Evolutionary conservation across 148 eudicot genomes (phyloP), one percentile per base, ranked within the genome.

Genomic region (Dianthus caryophyllus): DNA sequence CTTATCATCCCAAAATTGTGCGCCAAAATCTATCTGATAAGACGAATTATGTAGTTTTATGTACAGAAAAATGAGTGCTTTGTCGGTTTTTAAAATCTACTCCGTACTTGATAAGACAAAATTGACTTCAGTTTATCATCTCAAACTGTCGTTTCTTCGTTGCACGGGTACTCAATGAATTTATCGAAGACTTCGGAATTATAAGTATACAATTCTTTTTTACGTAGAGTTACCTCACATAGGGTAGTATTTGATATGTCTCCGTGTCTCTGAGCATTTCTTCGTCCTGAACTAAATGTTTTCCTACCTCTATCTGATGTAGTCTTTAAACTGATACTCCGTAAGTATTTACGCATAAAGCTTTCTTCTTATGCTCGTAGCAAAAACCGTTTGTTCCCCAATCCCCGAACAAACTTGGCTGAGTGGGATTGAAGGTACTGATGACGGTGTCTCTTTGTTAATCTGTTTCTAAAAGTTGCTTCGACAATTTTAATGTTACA

Each of bases 401-500:
- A 66, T 46, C 97, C 90, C 71, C 86, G 99, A 66, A 94, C 99
- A 12, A 97, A 90, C 75, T 84, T 94, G 64, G 99, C 99, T 0
- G 97, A 94, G 81, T 94, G 97, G 90, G 78, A 84, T 94, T 63
- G 99, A 94, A 90, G 99, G 99, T 94, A 59, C n/a, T 60, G 12
- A 21, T 5, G n/a, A n/a, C 27, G 29, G 9, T 53, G 22, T 14
- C 39, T 36, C n/a, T 66, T 31, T 18, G 68, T 15, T 30, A 18
- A 22, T 11, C 2, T 27, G 20, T 24, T 21, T 41, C 25, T 1
- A 1, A 39, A 33, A 7, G 60, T 15, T 47, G 26, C 18, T 29
- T 43, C 4, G 7, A 29, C n/a, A 30, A 12, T 57, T 57, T 17
- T 16, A 21, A 2, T 20, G 26, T 48, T 20, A 18, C 26, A 65